Percentiles rank a stretch among this genome's conserved stretches.
Evolutionary conservation across 306 rosid genomes (phyloP).

Genomic region (Gillenia trifoliata): DNA sequence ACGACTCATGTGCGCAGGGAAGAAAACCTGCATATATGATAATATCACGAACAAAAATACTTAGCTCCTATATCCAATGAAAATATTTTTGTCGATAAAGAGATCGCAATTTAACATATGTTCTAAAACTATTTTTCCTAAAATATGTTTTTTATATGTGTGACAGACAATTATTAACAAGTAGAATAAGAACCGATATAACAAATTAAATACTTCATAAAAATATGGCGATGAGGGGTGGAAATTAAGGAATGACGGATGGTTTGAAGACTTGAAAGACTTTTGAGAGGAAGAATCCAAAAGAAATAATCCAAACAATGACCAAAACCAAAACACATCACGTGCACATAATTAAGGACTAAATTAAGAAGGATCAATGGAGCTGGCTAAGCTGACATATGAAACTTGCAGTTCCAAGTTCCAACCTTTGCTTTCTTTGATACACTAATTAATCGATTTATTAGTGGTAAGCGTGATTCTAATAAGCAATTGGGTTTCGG

Average conservation of each 20-base stretch:
- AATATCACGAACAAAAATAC: no score
- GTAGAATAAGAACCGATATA: no score
- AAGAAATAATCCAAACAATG: neutral
- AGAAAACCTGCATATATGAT: neutral
- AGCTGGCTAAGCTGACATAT: no score
- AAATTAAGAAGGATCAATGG: neutral
- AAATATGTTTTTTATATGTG: no score
- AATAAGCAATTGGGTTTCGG: neutral
- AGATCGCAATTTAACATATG: no score
- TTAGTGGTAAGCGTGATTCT: neutral
- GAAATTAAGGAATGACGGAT: slow-evolving; percentile 7
- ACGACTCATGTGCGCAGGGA: neutral
- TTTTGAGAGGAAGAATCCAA: neutral
- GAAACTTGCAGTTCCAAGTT: neutral
- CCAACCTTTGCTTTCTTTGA: neutral
- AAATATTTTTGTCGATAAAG: no score
- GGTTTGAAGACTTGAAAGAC: neutral
- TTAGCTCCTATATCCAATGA: no score
- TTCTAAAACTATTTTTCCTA: no score
- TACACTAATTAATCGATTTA: neutral
- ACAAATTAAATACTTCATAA: neutral
- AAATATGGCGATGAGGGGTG: neutral
- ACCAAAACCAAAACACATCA: neutral
- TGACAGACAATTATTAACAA: no score
- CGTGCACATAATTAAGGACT: neutral